These are phyloP conservation scores for Irpex lacteus DNA, from an alignment of 1,284 basidiomycete species.

Conservation along the genomic window DNA sequence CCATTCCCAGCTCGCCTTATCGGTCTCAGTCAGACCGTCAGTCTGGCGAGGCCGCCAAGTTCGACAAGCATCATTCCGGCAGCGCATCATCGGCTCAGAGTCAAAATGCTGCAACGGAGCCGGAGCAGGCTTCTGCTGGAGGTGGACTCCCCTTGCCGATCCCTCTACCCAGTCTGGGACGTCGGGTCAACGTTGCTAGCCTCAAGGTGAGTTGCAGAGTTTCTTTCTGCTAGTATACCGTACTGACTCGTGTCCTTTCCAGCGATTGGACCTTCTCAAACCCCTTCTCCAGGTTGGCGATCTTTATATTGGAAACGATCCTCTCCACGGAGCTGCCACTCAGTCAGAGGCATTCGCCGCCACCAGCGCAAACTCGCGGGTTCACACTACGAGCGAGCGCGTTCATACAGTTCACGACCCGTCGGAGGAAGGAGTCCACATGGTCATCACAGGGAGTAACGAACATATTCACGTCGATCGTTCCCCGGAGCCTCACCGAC, in stretches of 20 bases:
- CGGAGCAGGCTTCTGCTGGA: not conserved
- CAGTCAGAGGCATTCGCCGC: not conserved
- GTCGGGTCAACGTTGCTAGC: not conserved
- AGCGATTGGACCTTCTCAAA: slow-evolving; percentile 19
- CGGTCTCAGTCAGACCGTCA: slow-evolving; percentile 7
- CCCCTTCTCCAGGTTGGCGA: slow-evolving; percentile 22
- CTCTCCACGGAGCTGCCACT: not conserved
- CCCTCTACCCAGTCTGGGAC: slow-evolving; percentile 18
- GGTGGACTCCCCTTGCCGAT: slow-evolving; percentile 6
- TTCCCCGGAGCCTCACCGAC: slow-evolving; percentile 9
- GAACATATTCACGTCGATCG: slow-evolving; percentile 19
- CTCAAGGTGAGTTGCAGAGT: slow-evolving; percentile 1
- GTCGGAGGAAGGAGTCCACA: slow-evolving; percentile 18
- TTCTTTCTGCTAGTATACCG: not conserved
- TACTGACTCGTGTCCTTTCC: not conserved
- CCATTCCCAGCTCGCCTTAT: slow-evolving; percentile 25
- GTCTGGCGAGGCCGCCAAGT: slow-evolving; percentile 17
- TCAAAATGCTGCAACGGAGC: not conserved
- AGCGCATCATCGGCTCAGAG: not conserved
- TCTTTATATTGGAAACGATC: slow-evolving; percentile 21
- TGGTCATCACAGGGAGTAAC: slow-evolving; percentile 17
- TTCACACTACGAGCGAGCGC: slow-evolving; percentile 8
- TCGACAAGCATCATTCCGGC: not conserved
- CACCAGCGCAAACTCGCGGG: slow-evolving; percentile 6
- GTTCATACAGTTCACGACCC: slow-evolving; percentile 14